These are phyloP conservation scores for Xylaria longipes DNA, from an alignment of 495 filamentous ascomycete species.

Conservation along the genomic window DNA sequence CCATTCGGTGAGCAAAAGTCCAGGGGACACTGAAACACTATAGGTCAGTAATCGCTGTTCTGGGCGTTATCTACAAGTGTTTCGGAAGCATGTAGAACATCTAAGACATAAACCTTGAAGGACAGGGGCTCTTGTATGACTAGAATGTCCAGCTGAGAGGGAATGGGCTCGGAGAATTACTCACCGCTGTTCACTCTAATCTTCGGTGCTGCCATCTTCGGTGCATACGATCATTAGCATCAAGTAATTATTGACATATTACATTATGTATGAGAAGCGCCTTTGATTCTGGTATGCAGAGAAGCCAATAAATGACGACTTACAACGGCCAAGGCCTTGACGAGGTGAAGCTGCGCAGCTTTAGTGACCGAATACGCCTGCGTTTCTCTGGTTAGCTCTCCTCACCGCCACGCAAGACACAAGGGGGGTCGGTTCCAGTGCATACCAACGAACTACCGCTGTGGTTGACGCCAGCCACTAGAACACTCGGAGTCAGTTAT, in stretches of 20 bases:
- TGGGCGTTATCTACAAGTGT: not conserved
- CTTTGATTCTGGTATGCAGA: not conserved
- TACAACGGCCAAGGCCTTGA: conserved; percentile 54
- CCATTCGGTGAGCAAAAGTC: conserved; percentile 51
- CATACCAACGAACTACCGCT: conserved; percentile 56
- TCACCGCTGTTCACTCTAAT: conserved; percentile 57
- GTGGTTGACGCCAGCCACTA: conserved; percentile 60
- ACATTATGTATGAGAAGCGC: not conserved
- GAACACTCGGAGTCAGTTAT: too few relatives aligned
- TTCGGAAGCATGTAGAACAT: not conserved
- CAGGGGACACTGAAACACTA: not conserved
- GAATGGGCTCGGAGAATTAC: not conserved
- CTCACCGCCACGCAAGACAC: not conserved
- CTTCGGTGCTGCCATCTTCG: conserved; percentile 52
- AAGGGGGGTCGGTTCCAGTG: not conserved
- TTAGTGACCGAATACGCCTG: conserved; percentile 60
- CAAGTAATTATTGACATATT: not conserved
- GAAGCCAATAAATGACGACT: not conserved
- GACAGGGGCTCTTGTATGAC: not conserved
- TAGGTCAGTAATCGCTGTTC: conserved; percentile 1
- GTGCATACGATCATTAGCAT: not conserved
- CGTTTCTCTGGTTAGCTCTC: conserved; percentile 9
- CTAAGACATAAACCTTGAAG: not conserved
- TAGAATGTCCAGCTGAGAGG: not conserved
- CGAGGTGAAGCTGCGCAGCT: conserved; percentile 63